Evolutionary conservation across 2,329 filamentous ascomycete species (phyloP).

Genomic region (Hymenoscyphus scutula): DNA sequence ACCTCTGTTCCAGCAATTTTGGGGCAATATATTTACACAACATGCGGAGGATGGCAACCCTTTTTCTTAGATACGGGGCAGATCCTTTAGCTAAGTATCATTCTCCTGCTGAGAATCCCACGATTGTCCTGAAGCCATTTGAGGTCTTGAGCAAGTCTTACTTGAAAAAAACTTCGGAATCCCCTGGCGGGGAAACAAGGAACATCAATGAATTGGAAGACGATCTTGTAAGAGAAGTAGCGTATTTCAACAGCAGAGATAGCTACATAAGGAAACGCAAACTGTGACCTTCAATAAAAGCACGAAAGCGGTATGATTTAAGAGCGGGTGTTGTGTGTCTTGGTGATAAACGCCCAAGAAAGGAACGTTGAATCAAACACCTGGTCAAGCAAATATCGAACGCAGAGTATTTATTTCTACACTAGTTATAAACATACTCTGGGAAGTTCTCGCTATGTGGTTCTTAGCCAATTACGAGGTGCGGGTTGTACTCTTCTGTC

Average conservation of each 20-base stretch:
- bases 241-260: neutral
- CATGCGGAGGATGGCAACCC: neutral
- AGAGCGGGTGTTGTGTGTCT: too few relatives aligned
- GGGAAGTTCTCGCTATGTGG: too few relatives aligned
- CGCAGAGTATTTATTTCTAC: too few relatives aligned
- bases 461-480: too few relatives aligned
- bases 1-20: neutral
- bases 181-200: neutral
- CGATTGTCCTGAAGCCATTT: neutral
- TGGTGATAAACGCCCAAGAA: too few relatives aligned
- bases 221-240: neutral
- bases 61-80: neutral
- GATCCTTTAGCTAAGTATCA: neutral
- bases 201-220: neutral
- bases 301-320: neutral
- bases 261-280: neutral
- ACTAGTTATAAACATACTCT: too few relatives aligned
- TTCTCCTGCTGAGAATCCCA: neutral
- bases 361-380: too few relatives aligned
- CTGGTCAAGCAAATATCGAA: too few relatives aligned
- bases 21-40: neutral
- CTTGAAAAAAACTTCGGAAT: neutral
- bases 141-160: neutral
- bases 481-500: too few relatives aligned
- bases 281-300: neutral